phyloP scores from a whole-genome alignment of 1,284 basidiomycete species.

The Moesziomyces parantarcticus region DNA sequence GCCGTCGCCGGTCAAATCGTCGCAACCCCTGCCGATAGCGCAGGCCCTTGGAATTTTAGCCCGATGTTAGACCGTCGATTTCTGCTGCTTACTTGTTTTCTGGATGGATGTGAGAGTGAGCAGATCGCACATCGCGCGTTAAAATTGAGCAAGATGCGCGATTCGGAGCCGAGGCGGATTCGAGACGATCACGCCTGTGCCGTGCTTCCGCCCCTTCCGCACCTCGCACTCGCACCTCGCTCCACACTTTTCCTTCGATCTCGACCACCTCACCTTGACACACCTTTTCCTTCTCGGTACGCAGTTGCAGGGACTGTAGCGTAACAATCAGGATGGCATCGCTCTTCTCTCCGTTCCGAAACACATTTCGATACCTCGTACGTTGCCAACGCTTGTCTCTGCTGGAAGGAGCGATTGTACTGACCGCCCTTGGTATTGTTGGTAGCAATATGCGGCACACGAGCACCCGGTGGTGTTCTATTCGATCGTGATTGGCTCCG shows the following conservation, averaged over 20 bases:
- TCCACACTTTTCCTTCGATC: background rate
- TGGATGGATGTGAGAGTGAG: background rate
- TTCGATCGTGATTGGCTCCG: constrained; percentile 78
- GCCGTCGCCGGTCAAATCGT: too few relatives aligned
- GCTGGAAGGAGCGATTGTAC: too few relatives aligned
- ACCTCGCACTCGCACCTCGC: background rate
- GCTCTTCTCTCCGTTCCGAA: constrained; percentile 57
- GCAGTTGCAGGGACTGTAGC: background rate
- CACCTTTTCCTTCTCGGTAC: background rate
- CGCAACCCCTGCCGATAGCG: too few relatives aligned
- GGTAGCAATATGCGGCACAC: constrained; percentile 82
- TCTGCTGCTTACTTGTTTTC: too few relatives aligned
- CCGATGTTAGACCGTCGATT: too few relatives aligned
- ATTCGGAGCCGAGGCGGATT: constrained; percentile 2
- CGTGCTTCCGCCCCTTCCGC: background rate
- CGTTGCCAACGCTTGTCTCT: constrained; percentile 20
- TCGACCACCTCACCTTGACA: background rate
- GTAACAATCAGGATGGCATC: constrained; percentile 35
- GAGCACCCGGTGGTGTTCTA: constrained; percentile 93
- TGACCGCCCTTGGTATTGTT: background rate
- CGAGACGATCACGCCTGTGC: constrained; percentile 16
- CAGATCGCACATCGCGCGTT: background rate
- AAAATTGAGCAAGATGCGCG: background rate
- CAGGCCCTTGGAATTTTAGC: too few relatives aligned
- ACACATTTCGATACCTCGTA: constrained; percentile 63